These are phyloP conservation scores for Phyllosticta citribraziliensis DNA, from an alignment of 2,329 filamentous ascomycete species.

Conservation along the genomic window DNA sequence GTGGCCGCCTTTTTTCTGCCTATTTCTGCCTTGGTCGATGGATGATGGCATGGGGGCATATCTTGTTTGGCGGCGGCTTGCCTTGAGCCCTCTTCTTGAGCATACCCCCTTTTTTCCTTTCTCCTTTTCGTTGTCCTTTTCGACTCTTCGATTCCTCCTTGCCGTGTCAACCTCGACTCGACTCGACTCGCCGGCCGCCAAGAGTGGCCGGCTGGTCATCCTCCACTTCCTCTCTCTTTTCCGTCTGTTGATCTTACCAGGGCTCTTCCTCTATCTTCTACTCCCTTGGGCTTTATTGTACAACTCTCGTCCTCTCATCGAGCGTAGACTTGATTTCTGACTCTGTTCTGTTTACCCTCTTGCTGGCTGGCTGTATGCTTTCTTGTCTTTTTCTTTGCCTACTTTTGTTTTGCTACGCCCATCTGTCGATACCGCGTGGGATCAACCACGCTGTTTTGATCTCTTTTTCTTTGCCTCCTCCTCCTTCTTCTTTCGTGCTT, in stretches of 20 bases:
- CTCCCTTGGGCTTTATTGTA: background rate
- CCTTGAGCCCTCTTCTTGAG: background rate
- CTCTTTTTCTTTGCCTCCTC: too few species aligned
- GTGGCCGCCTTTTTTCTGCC: too few species aligned
- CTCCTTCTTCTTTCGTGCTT: too few species aligned
- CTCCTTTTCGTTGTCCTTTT: too few species aligned
- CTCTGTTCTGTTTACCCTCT: background rate
- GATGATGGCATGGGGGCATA: too few species aligned
- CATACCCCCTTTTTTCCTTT: background rate
- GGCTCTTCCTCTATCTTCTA: too few species aligned
- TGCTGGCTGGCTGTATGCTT: background rate
- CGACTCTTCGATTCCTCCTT: too few species aligned
- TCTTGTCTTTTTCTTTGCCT: too few species aligned
- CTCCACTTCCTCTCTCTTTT: background rate
- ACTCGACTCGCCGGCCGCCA: background rate
- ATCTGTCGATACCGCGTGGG: too few species aligned
- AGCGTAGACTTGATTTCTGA: background rate
- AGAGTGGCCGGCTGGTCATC: background rate
- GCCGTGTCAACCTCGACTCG: background rate
- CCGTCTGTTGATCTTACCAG: background rate
- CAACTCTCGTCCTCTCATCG: background rate
- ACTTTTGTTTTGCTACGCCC: too few species aligned
- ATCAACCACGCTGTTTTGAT: too few species aligned
- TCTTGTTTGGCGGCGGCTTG: background rate
- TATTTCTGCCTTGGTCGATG: too few species aligned